Evolutionary conservation across 768 basidiomycete genomes (phyloP).

Genomic region (Panus rudis): DNA sequence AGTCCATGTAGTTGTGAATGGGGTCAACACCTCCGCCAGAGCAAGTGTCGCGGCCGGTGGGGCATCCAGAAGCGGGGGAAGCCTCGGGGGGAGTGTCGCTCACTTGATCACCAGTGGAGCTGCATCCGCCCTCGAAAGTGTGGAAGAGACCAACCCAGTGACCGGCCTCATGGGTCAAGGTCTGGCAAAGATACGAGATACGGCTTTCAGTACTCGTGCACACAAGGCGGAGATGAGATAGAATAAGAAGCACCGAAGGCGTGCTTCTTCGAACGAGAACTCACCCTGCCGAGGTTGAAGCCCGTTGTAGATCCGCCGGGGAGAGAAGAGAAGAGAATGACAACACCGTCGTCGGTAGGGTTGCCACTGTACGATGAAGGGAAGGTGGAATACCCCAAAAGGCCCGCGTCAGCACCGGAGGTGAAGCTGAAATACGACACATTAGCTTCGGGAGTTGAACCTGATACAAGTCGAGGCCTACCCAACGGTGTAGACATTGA

Average conservation of each 20-base stretch:
- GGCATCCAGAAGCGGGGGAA: slow-evolving; percentile 32
- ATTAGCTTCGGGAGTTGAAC: not conserved
- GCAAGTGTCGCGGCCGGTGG: slow-evolving; percentile 24
- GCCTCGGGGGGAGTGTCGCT: slow-evolving; percentile 42
- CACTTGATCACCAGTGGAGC: slow-evolving; percentile 33
- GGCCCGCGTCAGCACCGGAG: slow-evolving; percentile 32
- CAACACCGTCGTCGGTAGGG: slow-evolving; percentile 43
- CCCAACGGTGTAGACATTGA: slow-evolving; percentile 50
- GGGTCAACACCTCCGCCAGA: slow-evolving; percentile 29
- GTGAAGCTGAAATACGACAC: slow-evolving; percentile 21
- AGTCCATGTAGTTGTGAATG: slow-evolving; percentile 50
- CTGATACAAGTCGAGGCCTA: not conserved
- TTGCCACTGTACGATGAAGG: slow-evolving; percentile 33
- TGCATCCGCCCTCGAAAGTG: slow-evolving; percentile 50
- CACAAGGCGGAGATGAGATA: not conserved
- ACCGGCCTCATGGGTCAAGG: slow-evolving; percentile 51
- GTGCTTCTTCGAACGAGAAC: too few relatives aligned
- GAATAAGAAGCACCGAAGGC: not conserved
- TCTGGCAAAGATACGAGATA: slow-evolving; percentile 23
- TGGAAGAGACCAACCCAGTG: slow-evolving; percentile 58
- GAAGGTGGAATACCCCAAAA: slow-evolving; percentile 51
- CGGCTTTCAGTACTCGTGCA: not conserved
- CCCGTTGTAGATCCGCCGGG: slow-evolving; percentile 34
- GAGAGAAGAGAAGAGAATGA: slow-evolving; percentile 26
- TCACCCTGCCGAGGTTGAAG: slow-evolving; percentile 30